Evolutionary conservation across 2,329 filamentous ascomycete species (phyloP).

Genomic region (Nemania sp.): DNA sequence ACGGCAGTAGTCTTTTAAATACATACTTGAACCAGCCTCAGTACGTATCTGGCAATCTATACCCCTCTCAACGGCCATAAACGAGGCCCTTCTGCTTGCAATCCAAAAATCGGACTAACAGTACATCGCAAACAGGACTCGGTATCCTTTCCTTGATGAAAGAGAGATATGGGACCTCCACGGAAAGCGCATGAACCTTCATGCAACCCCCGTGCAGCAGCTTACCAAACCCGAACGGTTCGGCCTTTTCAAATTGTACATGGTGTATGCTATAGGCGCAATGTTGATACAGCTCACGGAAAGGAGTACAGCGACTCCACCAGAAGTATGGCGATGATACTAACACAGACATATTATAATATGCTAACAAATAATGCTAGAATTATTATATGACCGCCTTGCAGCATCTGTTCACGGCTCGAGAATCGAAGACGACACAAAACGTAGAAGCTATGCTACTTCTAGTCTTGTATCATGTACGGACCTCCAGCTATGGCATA

Average conservation of each 20-base stretch:
- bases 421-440: conserved; percentile 52
- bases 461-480: conserved; percentile 54
- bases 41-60: conserved; percentile 23
- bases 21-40: conserved; percentile 52
- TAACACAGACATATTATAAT: neutral
- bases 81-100: too few species aligned
- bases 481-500: conserved; percentile 53
- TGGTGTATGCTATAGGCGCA: conserved; percentile 56
- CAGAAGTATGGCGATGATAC: conserved; percentile 41
- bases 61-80: too few species aligned
- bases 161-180: conserved; percentile 50
- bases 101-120: too few species aligned
- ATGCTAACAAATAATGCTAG: conserved; percentile 35
- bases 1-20: conserved; percentile 48
- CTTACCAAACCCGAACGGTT: conserved; percentile 42
- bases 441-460: conserved; percentile 58
- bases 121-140: conserved; percentile 30
- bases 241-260: conserved; percentile 54
- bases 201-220: conserved; percentile 43
- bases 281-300: conserved; percentile 53
- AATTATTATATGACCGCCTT: conserved; percentile 54
- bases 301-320: conserved; percentile 43
- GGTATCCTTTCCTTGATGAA: conserved; percentile 54
- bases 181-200: conserved; percentile 42
- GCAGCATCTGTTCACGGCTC: conserved; percentile 51